Evolutionary conservation across 768 basidiomycete genomes (phyloP).

Genomic region (Sistotremastrum suecicum): DNA sequence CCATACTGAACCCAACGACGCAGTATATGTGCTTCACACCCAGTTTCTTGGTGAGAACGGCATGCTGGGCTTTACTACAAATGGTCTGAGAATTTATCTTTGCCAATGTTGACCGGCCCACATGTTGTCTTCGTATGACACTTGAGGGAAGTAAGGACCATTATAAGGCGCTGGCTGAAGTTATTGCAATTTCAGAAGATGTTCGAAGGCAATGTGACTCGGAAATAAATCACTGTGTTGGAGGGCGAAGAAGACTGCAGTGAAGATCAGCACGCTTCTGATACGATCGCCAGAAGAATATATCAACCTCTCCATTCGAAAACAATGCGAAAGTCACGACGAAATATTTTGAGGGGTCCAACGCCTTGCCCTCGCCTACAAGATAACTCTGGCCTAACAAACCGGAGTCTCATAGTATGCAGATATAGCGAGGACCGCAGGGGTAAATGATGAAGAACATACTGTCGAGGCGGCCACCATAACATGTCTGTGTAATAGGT

Average conservation of each 20-base stretch:
- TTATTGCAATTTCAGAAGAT: background rate
- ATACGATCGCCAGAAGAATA: background rate
- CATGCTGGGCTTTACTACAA: constrained; percentile 36
- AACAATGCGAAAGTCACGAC: constrained; percentile 44
- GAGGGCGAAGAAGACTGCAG: constrained; percentile 45
- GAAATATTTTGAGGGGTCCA: constrained; percentile 39
- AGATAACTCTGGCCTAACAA: constrained; percentile 29
- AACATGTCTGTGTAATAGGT: constrained; percentile 23
- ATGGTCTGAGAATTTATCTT: too few relatives aligned
- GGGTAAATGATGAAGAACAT: constrained; percentile 9
- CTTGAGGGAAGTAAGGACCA: constrained; percentile 42
- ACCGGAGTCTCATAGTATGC: constrained; percentile 7
- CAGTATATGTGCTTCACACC: constrained; percentile 29
- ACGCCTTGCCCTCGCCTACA: constrained; percentile 36
- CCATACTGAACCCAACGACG: constrained; percentile 47
- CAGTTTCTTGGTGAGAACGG: constrained; percentile 34
- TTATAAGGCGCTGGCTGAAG: constrained; percentile 37
- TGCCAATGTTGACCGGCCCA: constrained; percentile 5
- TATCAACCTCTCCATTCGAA: constrained; percentile 41
- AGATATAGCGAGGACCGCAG: background rate
- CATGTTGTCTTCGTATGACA: constrained; percentile 49
- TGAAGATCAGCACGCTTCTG: background rate
- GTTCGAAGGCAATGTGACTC: background rate
- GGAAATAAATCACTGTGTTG: constrained; percentile 29
- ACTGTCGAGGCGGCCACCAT: constrained; percentile 40